Conservation (phyloP, 2,329 filamentous ascomycete species). For the Immersiporthe knoxdaviesiana region DNA sequence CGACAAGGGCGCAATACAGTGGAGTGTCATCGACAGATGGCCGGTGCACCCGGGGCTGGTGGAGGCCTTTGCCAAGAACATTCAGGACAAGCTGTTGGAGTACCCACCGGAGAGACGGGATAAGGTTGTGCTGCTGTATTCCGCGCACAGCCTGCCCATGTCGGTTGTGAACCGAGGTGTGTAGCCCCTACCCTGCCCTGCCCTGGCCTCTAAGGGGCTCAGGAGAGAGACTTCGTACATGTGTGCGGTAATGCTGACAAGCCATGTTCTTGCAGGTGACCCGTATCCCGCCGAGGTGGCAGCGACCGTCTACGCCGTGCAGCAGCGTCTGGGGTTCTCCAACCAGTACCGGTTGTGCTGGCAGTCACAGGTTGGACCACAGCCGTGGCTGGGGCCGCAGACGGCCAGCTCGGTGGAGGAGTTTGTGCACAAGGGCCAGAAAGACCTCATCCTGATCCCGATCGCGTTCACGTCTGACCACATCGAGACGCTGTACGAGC, state of each 20-base stretch:
- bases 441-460: constrained; percentile 86
- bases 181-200: constrained; percentile 29
- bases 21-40: constrained; percentile 99
- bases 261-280: constrained; percentile 62
- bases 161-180: constrained; percentile 89
- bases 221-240: background rate
- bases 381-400: constrained; percentile 93
- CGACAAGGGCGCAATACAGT: constrained; percentile 74
- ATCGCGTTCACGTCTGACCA: constrained; percentile 99
- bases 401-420: constrained; percentile 85
- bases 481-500: constrained; percentile 93
- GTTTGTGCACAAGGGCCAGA: constrained; percentile 89
- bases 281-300: constrained; percentile 95
- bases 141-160: constrained; percentile 96
- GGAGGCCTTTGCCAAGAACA: constrained; percentile 90
- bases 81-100: constrained; percentile 79
- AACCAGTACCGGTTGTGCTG: constrained; percentile 94
- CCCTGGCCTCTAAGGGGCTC: background rate
- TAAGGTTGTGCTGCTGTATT: constrained; percentile 86
- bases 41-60: constrained; percentile 88
- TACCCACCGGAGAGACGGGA: constrained; percentile 83
- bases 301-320: constrained; percentile 95
- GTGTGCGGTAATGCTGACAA: constrained; percentile 35
- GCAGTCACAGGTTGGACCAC: constrained; percentile 97
- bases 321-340: constrained; percentile 82